phyloP scores from a whole-genome alignment of 441 rosid species.

The Populus hybrid region DNA sequence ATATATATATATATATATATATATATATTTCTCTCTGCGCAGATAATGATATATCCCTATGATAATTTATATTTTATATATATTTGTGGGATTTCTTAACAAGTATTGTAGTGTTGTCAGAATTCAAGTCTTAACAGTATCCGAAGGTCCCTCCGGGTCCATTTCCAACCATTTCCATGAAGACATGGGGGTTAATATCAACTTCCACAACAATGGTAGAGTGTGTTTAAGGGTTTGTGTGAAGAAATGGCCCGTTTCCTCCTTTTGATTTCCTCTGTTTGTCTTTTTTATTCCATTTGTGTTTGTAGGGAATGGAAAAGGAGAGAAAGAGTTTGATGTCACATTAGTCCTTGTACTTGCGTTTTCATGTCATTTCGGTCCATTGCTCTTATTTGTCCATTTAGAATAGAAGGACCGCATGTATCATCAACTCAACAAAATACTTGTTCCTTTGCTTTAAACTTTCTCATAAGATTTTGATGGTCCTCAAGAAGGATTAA shows the following conservation, averaged over 20 bases:
- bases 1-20: not conserved
- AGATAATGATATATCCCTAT: not conserved
- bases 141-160: not conserved
- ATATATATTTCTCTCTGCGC: not conserved
- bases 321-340: not conserved
- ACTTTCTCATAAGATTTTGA: too few species aligned
- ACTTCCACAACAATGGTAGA: too few species aligned
- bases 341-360: not conserved
- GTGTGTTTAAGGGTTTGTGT: too few species aligned
- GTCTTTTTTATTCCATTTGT: not conserved
- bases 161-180: slow-evolving; percentile 4
- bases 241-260: too few species aligned
- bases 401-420: not conserved
- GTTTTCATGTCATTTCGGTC: not conserved
- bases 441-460: not conserved
- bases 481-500: too few species aligned
- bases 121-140: not conserved
- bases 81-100: not conserved
- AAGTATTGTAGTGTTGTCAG: not conserved
- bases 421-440: not conserved
- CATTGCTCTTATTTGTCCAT: not conserved
- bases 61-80: not conserved
- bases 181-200: not conserved
- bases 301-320: not conserved
- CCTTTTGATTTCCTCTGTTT: too few species aligned